A percentile compares a stretch with the other conserved stretches of the same genome.
Evolutionary conservation across 768 basidiomycete genomes (phyloP).

Genomic region (Gautieria morchelliformis): DNA sequence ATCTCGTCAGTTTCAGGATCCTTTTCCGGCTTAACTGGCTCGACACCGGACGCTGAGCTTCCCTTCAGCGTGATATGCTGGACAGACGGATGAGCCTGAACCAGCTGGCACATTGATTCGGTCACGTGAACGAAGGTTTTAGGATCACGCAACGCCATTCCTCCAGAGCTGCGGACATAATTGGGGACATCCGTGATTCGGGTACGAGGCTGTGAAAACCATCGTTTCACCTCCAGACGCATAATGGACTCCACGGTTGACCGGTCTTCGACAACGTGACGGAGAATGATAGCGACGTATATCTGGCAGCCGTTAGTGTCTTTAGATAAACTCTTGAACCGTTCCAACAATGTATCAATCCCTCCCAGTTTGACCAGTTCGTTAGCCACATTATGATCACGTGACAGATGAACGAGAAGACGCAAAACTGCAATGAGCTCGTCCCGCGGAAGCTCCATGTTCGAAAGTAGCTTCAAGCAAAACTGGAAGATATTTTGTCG

Average conservation of each 20-base stretch:
- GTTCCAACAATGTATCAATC: slow-evolving; percentile 51
- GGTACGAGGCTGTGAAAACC: slow-evolving; percentile 61
- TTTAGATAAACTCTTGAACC: slow-evolving; percentile 48
- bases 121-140: slow-evolving; percentile 66
- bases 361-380: slow-evolving; percentile 65
- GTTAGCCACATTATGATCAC: slow-evolving; percentile 53
- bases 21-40: slow-evolving; percentile 9
- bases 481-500: slow-evolving; percentile 65
- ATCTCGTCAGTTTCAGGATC: slow-evolving; percentile 33
- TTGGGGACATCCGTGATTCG: slow-evolving; percentile 53
- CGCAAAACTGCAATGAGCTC: slow-evolving; percentile 77
- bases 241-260: slow-evolving; percentile 59
- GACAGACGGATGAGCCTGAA: slow-evolving; percentile 46
- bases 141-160: slow-evolving; percentile 76
- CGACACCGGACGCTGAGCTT: slow-evolving; percentile 16
- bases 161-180: slow-evolving; percentile 68
- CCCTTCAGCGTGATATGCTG: slow-evolving; percentile 53
- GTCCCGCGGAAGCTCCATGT: slow-evolving; percentile 60
- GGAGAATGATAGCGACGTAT: slow-evolving; percentile 80
- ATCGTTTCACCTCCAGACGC: slow-evolving; percentile 73
- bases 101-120: slow-evolving; percentile 60
- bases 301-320: slow-evolving; percentile 59
- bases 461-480: slow-evolving; percentile 58
- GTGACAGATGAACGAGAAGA: slow-evolving; percentile 75
- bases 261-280: slow-evolving; percentile 81